Percentiles rank a stretch among this genome's conserved stretches.
phyloP scores from a whole-genome alignment of 2,329 filamentous ascomycete genomes.

The Thelonectria discophora region DNA sequence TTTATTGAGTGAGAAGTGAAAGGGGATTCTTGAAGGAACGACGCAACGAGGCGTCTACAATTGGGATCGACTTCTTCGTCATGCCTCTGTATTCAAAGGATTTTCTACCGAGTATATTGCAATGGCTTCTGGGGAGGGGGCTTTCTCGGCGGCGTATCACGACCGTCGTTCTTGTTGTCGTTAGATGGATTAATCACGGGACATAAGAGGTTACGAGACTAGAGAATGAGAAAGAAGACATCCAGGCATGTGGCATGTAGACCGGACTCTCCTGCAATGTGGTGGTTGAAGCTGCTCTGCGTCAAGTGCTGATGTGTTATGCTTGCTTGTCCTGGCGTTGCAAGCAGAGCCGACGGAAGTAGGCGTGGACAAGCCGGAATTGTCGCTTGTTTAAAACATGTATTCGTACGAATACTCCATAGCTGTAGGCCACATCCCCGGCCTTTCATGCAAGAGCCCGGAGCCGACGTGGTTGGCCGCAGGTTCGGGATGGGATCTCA shows the following conservation, averaged over 20 bases:
- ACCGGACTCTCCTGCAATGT: not conserved
- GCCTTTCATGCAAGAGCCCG: not conserved
- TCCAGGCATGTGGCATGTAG: not conserved
- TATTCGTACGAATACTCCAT: too few relatives aligned
- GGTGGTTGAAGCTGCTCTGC: not conserved
- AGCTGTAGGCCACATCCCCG: not conserved
- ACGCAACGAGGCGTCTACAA: conserved; percentile 26
- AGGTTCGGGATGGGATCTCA: not conserved
- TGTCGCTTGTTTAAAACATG: not conserved
- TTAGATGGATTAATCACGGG: conserved; percentile 19
- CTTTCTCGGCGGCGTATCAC: not conserved
- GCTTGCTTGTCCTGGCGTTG: not conserved
- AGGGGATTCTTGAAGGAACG: conserved; percentile 1
- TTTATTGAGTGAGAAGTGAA: conserved; percentile 24
- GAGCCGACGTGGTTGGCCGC: not conserved
- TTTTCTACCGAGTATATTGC: conserved; percentile 6
- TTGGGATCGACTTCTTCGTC: conserved; percentile 19
- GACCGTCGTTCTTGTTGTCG: conserved; percentile 1
- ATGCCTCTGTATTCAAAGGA: conserved; percentile 25
- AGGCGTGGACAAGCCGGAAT: not conserved
- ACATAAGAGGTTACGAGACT: conserved; percentile 23
- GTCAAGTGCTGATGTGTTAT: too few relatives aligned
- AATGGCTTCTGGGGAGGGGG: conserved; percentile 3
- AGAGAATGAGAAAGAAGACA: conserved; percentile 21
- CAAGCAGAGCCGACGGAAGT: not conserved